Base-by-base conservation (phyloP, 2,329 filamentous ascomycete species). In the Pseudocercospora crystallina region DNA sequence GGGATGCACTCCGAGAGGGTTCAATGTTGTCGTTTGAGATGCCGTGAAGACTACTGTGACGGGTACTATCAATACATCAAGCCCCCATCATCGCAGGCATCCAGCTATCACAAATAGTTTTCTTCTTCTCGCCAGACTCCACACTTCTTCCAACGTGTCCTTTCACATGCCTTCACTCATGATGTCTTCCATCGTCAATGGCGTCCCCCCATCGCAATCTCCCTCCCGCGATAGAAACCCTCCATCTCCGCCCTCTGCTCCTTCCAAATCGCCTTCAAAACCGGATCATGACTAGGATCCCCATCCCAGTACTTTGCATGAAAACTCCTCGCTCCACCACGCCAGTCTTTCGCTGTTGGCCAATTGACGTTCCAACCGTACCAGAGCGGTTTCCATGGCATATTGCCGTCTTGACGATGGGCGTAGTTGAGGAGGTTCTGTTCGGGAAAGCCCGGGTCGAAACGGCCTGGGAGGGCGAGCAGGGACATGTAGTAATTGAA, bases 231-330 rank as follows among this genome's bases (percentile, higher is more conserved):
- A 57, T 64, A 63, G 42, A 61, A 69, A 5, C 67, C 66, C 47
- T 69, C 64, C 66, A 69, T 69, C 58, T 70, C 67, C 15, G 62
- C 62, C 54, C 61, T 62, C 56, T 69, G 66, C 57, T 68, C 61
- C 47, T 56, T 65, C 66, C 67, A 70, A 30, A 69, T 64, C 9
- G 53, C 61, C 57, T 68, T 68, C 44, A 70, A 47, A 14, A 65
- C 53, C 7, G 59, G 53, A 60, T 69, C 67, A 54, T 69, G 67
- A 45, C 60, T 64, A 8, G 61, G 59, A 59, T 69, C 67, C 1
- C 60, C 61, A 56, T 70, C 65, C 71, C 71, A 73, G 51, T 66
- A 72, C 62, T 73, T 73, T 3, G 69, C 69, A 53, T 72, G 70
- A 45, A 72, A 68, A 40, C 66, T 70, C 34, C 59, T 58, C 40